Conservation (phyloP, 163 green algal genomes). For the Scenedesmus sp. region DNA sequence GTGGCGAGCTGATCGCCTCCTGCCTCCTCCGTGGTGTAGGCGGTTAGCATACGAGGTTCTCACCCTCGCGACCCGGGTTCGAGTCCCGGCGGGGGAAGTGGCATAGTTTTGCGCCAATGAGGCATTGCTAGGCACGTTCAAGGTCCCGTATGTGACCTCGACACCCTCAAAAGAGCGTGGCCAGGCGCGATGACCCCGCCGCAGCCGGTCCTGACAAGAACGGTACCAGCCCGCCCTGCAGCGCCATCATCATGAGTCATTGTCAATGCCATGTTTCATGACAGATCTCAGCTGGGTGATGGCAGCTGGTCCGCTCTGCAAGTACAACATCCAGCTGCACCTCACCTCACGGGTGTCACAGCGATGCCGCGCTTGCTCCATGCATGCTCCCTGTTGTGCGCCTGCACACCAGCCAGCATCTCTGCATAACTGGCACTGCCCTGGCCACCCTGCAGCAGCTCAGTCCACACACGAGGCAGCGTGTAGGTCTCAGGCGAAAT, state of each 20-base stretch:
- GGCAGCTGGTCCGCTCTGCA: too few species aligned
- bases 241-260: too few species aligned
- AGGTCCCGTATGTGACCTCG: too few species aligned
- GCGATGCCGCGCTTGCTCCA: constrained; percentile 85
- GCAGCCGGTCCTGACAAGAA: not conserved
- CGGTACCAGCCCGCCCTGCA: not conserved
- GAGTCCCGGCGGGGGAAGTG: constrained; percentile 17
- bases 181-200: not conserved
- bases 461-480: constrained; percentile 70
- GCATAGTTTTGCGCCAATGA: not conserved
- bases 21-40: constrained; percentile 29
- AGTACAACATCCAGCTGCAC: not conserved
- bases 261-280: too few species aligned
- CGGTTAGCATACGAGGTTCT: constrained; percentile 46
- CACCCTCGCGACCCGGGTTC: constrained; percentile 40
- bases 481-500: constrained; percentile 68
- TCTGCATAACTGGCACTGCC: constrained; percentile 50
- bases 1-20: not conserved
- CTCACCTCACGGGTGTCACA: constrained; percentile 69
- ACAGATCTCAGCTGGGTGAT: too few species aligned
- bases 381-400: constrained; percentile 73
- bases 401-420: constrained; percentile 52
- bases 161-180: too few species aligned
- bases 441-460: constrained; percentile 34
- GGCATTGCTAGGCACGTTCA: too few species aligned